Conservation (phyloP, 2,329 filamentous ascomycete species). For the Elsinoe ampelina region DNA sequence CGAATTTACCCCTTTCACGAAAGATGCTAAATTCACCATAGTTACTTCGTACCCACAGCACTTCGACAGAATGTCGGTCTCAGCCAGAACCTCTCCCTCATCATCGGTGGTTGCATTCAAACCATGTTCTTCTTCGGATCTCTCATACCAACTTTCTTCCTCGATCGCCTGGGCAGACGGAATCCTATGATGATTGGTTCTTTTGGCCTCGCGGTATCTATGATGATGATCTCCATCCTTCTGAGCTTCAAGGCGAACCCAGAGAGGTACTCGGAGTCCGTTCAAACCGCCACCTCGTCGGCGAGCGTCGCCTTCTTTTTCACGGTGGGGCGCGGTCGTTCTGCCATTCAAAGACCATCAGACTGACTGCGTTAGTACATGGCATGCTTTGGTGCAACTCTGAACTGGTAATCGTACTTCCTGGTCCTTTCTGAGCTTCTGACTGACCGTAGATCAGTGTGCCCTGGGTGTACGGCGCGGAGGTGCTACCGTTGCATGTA, state of each 20-base stretch:
- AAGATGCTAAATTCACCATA: neutral
- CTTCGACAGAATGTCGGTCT: slow-evolving; percentile 40
- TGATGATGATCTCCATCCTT: slow-evolving; percentile 33
- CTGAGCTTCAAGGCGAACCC: slow-evolving; percentile 34
- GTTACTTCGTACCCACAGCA: slow-evolving; percentile 37
- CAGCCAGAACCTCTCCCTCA: slow-evolving; percentile 33
- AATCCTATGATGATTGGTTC: slow-evolving; percentile 29
- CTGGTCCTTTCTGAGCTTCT: too few species aligned
- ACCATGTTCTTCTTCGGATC: slow-evolving; percentile 36
- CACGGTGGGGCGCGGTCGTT: slow-evolving; percentile 23
- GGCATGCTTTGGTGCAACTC: too few species aligned
- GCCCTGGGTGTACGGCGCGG: slow-evolving; percentile 43
- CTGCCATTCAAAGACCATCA: neutral
- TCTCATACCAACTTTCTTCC: slow-evolving; percentile 38
- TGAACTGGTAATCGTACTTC: too few species aligned
- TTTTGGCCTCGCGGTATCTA: slow-evolving; percentile 28
- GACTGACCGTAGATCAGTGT: too few species aligned
- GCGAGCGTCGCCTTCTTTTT: slow-evolving; percentile 45
- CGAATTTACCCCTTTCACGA: neutral
- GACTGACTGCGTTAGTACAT: too few species aligned
- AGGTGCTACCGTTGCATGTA: slow-evolving; percentile 43
- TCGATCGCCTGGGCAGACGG: slow-evolving; percentile 33
- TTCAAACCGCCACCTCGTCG: slow-evolving; percentile 34
- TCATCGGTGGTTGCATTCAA: slow-evolving; percentile 39
- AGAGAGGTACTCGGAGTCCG: slow-evolving; percentile 21